A percentile compares a stretch with the other conserved stretches of the same genome.
These are phyloP conservation scores for Aspergillus ibericus DNA, from an alignment of 2,329 filamentous ascomycete genomes.

Conservation along the genomic window DNA sequence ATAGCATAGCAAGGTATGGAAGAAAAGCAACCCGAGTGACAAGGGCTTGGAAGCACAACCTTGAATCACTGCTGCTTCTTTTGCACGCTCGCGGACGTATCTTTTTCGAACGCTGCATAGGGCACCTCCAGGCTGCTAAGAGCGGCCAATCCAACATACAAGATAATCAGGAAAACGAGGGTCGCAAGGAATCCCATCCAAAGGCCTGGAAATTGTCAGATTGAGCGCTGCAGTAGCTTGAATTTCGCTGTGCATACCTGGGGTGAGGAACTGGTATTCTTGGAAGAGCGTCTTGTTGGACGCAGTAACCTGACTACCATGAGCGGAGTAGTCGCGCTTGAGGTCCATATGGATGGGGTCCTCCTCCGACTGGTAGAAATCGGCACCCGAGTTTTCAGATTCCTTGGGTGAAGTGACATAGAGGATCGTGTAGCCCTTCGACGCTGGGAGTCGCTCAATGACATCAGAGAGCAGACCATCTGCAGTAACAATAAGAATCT, in stretches of 20 bases:
- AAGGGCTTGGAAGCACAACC: constrained; percentile 7
- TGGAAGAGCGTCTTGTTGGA: constrained; percentile 62
- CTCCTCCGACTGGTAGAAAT: constrained; percentile 63
- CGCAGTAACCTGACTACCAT: constrained; percentile 38
- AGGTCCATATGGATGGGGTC: constrained; percentile 68
- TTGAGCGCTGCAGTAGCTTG: not conserved
- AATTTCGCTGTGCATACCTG: constrained; percentile 55
- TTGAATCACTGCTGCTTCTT: constrained; percentile 67
- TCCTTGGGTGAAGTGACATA: constrained; percentile 65
- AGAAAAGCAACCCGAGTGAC: not conserved
- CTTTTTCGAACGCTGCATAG: constrained; percentile 95
- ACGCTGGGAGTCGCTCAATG: constrained; percentile 47
- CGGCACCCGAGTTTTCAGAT: constrained; percentile 29
- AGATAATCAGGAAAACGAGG: constrained; percentile 71
- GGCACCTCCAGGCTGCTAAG: constrained; percentile 81
- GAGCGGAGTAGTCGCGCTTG: constrained; percentile 61
- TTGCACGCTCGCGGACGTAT: constrained; percentile 83
- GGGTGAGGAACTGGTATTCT: constrained; percentile 91
- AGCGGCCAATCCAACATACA: constrained; percentile 75
- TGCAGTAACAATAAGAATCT: constrained; percentile 20
- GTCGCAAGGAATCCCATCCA: constrained; percentile 80
- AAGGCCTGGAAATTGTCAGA: constrained; percentile 59
- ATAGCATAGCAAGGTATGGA: not conserved
- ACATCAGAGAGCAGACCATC: constrained; percentile 51
- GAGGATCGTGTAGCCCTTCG: constrained; percentile 69